Evolutionary conservation across 345 rosid genomes (phyloP).

Genomic region (Diplotaxis tenuifolia): DNA sequence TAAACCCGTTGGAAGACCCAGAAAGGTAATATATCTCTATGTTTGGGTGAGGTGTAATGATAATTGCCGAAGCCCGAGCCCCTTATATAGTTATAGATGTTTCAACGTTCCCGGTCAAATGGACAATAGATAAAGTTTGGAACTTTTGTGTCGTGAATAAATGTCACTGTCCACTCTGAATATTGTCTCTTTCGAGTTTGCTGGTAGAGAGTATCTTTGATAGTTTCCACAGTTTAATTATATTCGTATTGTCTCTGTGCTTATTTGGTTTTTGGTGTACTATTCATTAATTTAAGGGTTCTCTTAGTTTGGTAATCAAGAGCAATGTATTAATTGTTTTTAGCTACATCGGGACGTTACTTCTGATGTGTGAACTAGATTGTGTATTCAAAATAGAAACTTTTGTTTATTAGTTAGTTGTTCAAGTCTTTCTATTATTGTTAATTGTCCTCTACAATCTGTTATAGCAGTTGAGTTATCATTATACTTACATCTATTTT

Average conservation of each 20-base stretch:
- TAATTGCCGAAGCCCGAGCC: neutral
- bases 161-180: conserved; percentile 32
- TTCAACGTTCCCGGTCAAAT: conserved; percentile 8
- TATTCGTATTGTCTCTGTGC: conserved; percentile 21
- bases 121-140: conserved; percentile 9
- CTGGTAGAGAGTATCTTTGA: conserved; percentile 12
- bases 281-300: conserved; percentile 12
- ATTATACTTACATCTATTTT: neutral
- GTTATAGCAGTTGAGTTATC: neutral
- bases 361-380: neutral
- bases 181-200: conserved; percentile 26
- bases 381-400: neutral
- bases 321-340: neutral
- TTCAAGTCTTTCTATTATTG: neutral
- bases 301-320: conserved; percentile 25
- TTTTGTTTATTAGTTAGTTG: neutral
- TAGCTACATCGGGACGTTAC: neutral
- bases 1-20: conserved; percentile 64
- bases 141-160: conserved; percentile 30
- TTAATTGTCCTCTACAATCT: neutral
- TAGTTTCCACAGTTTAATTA: conserved; percentile 9
- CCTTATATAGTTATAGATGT: neutral
- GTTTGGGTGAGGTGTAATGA: neutral
- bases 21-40: conserved; percentile 47
- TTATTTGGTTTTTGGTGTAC: conserved; percentile 6